A percentile compares a stretch with the other conserved stretches of the same genome.
Conservation (phyloP, 331 rosid genomes). For the Telfairia occidentalis region DNA sequence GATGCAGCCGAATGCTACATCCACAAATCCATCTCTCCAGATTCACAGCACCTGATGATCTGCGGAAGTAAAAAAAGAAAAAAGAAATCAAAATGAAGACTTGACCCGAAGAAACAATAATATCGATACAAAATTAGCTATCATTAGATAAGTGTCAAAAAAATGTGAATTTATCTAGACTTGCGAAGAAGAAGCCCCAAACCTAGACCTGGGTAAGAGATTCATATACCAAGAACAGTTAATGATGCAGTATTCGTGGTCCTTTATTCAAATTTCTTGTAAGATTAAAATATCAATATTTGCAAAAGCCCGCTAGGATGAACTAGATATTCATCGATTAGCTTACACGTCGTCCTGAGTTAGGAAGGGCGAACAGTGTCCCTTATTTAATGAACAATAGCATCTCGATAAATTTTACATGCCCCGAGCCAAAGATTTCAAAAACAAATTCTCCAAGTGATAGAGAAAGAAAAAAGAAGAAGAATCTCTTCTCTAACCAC, state of each 20-base stretch:
- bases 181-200: neutral
- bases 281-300: neutral
- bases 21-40: conserved; percentile 5
- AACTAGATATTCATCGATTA: neutral
- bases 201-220: neutral
- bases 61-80: neutral
- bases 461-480: neutral
- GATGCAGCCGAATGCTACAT: conserved; percentile 1
- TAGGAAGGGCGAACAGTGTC: neutral
- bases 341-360: neutral
- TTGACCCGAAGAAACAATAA: neutral
- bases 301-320: neutral
- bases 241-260: neutral
- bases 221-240: neutral
- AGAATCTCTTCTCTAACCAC: conserved; percentile 6
- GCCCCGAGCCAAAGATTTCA: neutral
- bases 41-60: conserved; percentile 6
- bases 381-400: neutral
- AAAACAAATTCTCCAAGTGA: neutral
- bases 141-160: neutral
- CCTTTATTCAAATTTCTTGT: neutral
- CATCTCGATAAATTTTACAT: neutral
- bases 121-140: neutral
- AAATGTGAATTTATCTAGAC: neutral
- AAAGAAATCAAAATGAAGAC: neutral